A percentile compares a stretch with the other conserved stretches of the same genome.
phyloP scores from a whole-genome alignment of 106 monocot species.

The Agapanthus africanus region DNA sequence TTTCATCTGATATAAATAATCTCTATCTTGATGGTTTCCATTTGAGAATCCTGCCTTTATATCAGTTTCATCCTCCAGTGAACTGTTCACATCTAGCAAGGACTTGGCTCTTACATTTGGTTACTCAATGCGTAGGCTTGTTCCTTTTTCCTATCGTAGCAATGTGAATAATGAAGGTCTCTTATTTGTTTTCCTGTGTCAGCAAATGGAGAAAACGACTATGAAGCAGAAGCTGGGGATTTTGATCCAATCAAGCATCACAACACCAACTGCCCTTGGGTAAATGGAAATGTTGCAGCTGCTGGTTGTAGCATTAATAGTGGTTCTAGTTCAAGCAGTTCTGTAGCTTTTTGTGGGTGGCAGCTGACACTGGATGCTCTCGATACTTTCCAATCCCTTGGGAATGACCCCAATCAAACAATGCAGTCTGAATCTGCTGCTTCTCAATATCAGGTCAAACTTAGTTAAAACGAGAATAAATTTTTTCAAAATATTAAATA shows the following conservation, averaged over 20 bases:
- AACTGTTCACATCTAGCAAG: conserved; percentile 4
- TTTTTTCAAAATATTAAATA: too few species aligned
- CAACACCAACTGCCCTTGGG: conserved; percentile 80
- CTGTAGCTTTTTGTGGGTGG: conserved; percentile 68
- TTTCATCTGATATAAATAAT: neutral
- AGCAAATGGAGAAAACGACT: conserved; percentile 75
- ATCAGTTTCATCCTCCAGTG: neutral
- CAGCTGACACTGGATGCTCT: conserved; percentile 88
- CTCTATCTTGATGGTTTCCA: neutral
- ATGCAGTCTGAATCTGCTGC: conserved; percentile 93
- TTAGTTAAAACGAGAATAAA: too few species aligned
- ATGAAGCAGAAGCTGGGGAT: conserved; percentile 43
- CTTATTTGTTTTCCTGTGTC: conserved; percentile 17
- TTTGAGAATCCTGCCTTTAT: neutral
- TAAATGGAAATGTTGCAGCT: conserved; percentile 85
- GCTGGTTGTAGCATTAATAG: conserved; percentile 49
- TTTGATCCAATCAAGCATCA: conserved; percentile 90
- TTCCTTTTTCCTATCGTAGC: neutral
- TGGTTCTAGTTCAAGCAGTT: conserved; percentile 41
- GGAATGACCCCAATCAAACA: conserved; percentile 63
- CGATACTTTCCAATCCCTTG: conserved; percentile 61
- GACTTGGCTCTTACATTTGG: neutral
- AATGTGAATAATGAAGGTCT: neutral
- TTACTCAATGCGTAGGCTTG: conserved; percentile 2
- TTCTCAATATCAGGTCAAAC: conserved; percentile 78